phyloP scores from a whole-genome alignment of 2,329 filamentous ascomycete genomes.

The Tothia fuscella region DNA sequence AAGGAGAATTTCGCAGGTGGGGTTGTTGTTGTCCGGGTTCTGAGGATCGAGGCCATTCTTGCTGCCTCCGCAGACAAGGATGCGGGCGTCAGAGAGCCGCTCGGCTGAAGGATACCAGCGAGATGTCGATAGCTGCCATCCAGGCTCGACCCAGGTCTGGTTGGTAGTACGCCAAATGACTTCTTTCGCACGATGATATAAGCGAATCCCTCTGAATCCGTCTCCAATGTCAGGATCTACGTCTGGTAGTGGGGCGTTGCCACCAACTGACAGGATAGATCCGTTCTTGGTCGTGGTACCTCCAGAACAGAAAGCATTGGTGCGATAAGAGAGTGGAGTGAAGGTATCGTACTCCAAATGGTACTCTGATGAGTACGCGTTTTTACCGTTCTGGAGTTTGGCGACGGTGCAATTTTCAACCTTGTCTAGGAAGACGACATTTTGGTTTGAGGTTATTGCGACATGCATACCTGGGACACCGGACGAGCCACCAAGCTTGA shows the following conservation, averaged over 20 bases:
- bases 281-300: constrained; percentile 48
- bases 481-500: constrained; percentile 40
- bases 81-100: constrained; percentile 42
- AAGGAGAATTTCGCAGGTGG: constrained; percentile 50
- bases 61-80: constrained; percentile 50
- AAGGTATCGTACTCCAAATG: constrained; percentile 39
- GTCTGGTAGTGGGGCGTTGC: constrained; percentile 43
- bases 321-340: constrained; percentile 38
- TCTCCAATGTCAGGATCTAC: constrained; percentile 47
- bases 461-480: constrained; percentile 55
- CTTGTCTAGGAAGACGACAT: constrained; percentile 51
- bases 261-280: constrained; percentile 42
- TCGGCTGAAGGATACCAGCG: constrained; percentile 52
- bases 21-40: constrained; percentile 46
- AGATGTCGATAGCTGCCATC: constrained; percentile 40
- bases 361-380: constrained; percentile 49
- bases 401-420: constrained; percentile 50
- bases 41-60: constrained; percentile 46
- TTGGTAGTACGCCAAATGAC: no score
- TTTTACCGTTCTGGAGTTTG: constrained; percentile 40
- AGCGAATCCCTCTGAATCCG: constrained; percentile 46
- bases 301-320: constrained; percentile 51
- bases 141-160: constrained; percentile 42
- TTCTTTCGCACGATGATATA: constrained; percentile 38
- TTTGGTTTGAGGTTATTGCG: constrained; percentile 45